A percentile compares a stretch with the other conserved stretches of the same genome.
These are phyloP conservation scores for Tylopilus sp. DNA, from an alignment of 768 basidiomycete species.

Conservation along the genomic window DNA sequence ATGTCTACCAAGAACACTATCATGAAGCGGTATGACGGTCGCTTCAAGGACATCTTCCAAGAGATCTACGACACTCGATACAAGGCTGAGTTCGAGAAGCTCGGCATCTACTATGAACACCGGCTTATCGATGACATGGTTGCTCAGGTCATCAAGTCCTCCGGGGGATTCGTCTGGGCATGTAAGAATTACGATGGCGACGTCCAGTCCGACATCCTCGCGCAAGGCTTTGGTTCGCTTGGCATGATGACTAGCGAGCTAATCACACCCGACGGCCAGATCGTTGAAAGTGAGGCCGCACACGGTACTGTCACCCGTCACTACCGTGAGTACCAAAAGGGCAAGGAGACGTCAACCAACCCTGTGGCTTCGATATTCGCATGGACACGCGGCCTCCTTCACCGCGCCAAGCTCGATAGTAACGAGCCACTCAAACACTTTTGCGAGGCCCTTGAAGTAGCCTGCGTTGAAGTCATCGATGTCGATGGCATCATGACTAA, in stretches of 20 bases:
- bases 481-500: slow-evolving; percentile 93
- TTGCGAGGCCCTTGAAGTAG: slow-evolving; percentile 74
- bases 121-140: slow-evolving; percentile 98
- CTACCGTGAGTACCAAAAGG: slow-evolving; percentile 97
- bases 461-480: slow-evolving; percentile 91
- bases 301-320: slow-evolving; percentile 97
- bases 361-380: slow-evolving; percentile 98
- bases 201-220: slow-evolving; percentile 89
- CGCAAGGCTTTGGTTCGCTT: slow-evolving; percentile 93
- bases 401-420: slow-evolving; percentile 88
- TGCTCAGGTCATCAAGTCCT: slow-evolving; percentile 94
- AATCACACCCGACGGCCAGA: slow-evolving; percentile 89
- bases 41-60: slow-evolving; percentile 99
- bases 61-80: slow-evolving; percentile 87
- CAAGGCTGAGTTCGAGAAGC: slow-evolving; percentile 63
- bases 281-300: slow-evolving; percentile 94
- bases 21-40: slow-evolving; percentile 95
- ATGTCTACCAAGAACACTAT: slow-evolving; percentile 99
- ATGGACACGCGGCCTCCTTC: slow-evolving; percentile 93
- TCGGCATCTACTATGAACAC: slow-evolving; percentile 90
- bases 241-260: slow-evolving; percentile 99
- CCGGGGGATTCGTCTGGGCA: slow-evolving; percentile 86
- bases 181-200: slow-evolving; percentile 83
- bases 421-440: slow-evolving; percentile 74
- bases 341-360: slow-evolving; percentile 97